Conservation (phyloP, 2,329 filamentous ascomycete genomes). For the Thielaviopsis populi region DNA sequence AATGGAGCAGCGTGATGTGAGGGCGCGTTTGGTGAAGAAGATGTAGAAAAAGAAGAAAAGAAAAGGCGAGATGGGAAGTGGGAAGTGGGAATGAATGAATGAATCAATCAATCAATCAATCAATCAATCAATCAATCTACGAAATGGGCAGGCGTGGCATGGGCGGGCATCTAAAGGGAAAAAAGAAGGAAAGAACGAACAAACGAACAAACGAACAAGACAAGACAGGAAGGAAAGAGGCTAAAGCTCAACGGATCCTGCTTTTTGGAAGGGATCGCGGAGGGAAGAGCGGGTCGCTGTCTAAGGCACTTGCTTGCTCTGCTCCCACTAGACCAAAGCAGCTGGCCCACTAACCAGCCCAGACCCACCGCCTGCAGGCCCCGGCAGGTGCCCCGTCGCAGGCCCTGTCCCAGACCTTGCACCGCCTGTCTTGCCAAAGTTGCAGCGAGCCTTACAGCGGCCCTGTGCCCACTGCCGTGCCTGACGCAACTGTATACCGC, state of each 20-base stretch:
- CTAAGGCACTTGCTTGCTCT: no score
- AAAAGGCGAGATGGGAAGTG: not conserved
- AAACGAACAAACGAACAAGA: not conserved
- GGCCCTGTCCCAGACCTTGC: not conserved
- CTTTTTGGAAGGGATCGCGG: slow-evolving; percentile 10
- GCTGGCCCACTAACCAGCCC: no score
- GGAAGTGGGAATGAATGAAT: slow-evolving; percentile 5
- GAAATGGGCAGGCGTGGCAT: not conserved
- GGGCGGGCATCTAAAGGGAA: slow-evolving; percentile 1
- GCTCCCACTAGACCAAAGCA: no score
- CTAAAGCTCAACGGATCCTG: not conserved
- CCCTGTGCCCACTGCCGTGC: not conserved
- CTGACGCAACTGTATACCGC: not conserved
- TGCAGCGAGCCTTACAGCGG: not conserved
- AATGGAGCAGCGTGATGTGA: not conserved
- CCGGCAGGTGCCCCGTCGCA: not conserved
- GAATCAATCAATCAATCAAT: no score
- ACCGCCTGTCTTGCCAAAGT: not conserved
- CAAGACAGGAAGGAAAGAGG: slow-evolving; percentile 11
- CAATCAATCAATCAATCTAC: not conserved
- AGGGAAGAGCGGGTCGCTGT: not conserved
- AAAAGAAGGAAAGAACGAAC: slow-evolving; percentile 6
- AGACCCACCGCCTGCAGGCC: no score
- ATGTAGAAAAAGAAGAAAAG: not conserved
- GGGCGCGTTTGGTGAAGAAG: not conserved